phyloP scores from a whole-genome alignment of 2,329 filamentous ascomycete species.

The Aspergillus sp. region DNA sequence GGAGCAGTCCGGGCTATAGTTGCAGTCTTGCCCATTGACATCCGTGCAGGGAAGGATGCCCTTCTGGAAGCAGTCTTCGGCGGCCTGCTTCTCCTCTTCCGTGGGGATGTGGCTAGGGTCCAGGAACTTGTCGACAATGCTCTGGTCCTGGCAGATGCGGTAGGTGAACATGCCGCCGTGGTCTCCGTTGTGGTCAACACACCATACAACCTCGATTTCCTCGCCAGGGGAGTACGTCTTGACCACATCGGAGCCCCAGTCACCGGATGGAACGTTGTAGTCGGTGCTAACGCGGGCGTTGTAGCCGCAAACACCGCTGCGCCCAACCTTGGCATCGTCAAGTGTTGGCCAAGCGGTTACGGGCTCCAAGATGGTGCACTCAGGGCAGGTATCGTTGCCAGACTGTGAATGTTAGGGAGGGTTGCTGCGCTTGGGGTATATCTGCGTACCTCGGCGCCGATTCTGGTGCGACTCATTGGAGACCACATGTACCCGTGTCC shows the following conservation, averaged over 20 bases:
- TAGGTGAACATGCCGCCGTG: slow-evolving; percentile 58
- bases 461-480: slow-evolving; percentile 45
- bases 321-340: slow-evolving; percentile 44
- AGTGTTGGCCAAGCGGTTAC: slow-evolving; percentile 52
- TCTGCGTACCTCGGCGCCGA: slow-evolving; percentile 42
- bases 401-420: slow-evolving; percentile 29
- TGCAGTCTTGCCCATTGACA: slow-evolving; percentile 50
- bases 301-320: slow-evolving; percentile 53
- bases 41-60: slow-evolving; percentile 51
- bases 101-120: slow-evolving; percentile 49
- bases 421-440: background rate
- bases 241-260: slow-evolving; percentile 47
- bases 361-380: slow-evolving; percentile 55
- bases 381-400: slow-evolving; percentile 51
- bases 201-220: slow-evolving; percentile 53
- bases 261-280: slow-evolving; percentile 48
- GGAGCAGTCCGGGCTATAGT: slow-evolving; percentile 49
- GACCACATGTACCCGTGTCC: slow-evolving; percentile 49
- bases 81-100: slow-evolving; percentile 51
- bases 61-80: slow-evolving; percentile 52
- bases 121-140: slow-evolving; percentile 51
- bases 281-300: slow-evolving; percentile 54
- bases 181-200: slow-evolving; percentile 56
- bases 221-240: slow-evolving; percentile 48
- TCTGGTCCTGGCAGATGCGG: slow-evolving; percentile 53